These are phyloP conservation scores for Aurifilum marmelostoma DNA, from an alignment of 2,329 filamentous ascomycete genomes.

Conservation along the genomic window DNA sequence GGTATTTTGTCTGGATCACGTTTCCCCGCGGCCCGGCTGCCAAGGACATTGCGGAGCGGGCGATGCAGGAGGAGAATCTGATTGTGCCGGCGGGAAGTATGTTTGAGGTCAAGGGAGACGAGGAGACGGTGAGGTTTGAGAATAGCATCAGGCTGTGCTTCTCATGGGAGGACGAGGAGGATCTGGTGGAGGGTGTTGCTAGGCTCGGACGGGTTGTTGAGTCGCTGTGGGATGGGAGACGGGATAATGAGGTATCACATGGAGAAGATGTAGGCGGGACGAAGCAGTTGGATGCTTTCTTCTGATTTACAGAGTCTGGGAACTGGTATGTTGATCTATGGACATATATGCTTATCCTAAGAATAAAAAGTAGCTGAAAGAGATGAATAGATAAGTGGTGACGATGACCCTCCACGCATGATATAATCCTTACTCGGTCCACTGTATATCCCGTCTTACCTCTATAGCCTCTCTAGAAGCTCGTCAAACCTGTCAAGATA, in stretches of 20 bases:
- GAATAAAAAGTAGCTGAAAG: background rate
- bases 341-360: background rate
- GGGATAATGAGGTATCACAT: background rate
- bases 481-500: background rate
- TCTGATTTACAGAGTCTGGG: background rate
- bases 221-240: constrained; percentile 13
- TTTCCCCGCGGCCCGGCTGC: constrained; percentile 60
- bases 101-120: constrained; percentile 69
- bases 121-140: constrained; percentile 57
- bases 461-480: background rate
- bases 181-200: constrained; percentile 68
- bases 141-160: constrained; percentile 69
- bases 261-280: background rate
- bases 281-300: constrained; percentile 22
- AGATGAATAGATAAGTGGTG: background rate
- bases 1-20: constrained; percentile 84
- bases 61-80: constrained; percentile 65
- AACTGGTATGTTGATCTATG: background rate
- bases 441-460: background rate
- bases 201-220: constrained; percentile 38
- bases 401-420: background rate
- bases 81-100: constrained; percentile 69
- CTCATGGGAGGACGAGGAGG: constrained; percentile 70
- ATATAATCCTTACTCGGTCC: too few relatives aligned
- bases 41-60: constrained; percentile 58